Evolutionary conservation across 352 stramenopile species (phyloP), one percentile per base, ranked within the genome.

Genomic region (Phytophthora lateralis): DNA sequence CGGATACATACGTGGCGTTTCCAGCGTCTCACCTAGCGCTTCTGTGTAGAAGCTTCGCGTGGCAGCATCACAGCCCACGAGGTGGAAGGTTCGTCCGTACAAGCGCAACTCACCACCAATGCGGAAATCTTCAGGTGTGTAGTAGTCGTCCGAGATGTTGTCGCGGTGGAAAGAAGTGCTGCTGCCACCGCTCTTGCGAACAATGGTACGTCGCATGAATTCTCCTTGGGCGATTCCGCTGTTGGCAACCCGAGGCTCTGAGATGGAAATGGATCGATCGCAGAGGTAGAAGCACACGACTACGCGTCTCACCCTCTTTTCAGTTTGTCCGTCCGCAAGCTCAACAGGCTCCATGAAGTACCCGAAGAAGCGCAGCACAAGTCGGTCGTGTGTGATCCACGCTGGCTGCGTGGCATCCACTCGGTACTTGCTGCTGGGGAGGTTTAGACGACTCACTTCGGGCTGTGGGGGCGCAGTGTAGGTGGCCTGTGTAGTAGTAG

Each of bases 321-420:
- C 57, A 12, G 43, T 52, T 49, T 34, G 34, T 46, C 52, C 45
- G 34, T 71, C 55, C 12, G 58, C 47, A 51, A 62, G 68, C 55
- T 55, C 38, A 44, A 38, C 69, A 41, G 46, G 66, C 30, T 88
- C 71, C 5, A 66, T 57, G 43, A 96, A 97, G 64, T 96, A 98
- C 2, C 80, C 86, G 42, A 92, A 97, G 74, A 97, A 97, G 17
- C 91, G 87, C 35, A 98, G 73, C 37, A 98, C 90, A 30, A 94
- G 80, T 9, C 80, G 71, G 47, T 91, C 81, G 67, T 89, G 67
- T 6, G 81, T 89, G 63, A 92, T 68, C 81, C 86, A 93, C 20
- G 62, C 54, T 14, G 80, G 82, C 41, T 84, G 73, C n/a, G 60
- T 74, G 10, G 65, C 44, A 47, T 90, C 78, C 6, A 71, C 55